These are phyloP conservation scores for Trametes cinnabarina DNA, from an alignment of 768 basidiomycete species.

Conservation along the genomic window DNA sequence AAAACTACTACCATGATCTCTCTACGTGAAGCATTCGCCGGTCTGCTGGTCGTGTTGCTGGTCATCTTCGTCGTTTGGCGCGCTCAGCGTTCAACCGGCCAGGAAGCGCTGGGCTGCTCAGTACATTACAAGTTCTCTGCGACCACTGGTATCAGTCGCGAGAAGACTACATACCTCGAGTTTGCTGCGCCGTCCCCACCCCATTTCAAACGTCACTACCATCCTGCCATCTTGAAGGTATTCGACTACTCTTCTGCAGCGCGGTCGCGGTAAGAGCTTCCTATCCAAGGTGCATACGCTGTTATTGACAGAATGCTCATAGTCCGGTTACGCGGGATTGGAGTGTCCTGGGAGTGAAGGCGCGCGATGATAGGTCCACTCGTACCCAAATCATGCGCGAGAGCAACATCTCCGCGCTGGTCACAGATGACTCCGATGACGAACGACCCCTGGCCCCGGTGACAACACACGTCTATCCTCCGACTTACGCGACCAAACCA, in stretches of 20 bases:
- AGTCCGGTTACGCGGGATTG: too few relatives aligned
- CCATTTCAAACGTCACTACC: neutral
- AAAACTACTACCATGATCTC: neutral
- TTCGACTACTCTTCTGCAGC: neutral
- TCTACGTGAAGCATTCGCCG: neutral
- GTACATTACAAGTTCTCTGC: neutral
- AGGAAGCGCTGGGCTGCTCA: neutral
- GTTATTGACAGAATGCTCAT: too few relatives aligned
- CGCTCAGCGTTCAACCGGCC: neutral
- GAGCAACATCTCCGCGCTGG: too few relatives aligned
- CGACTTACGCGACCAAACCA: neutral
- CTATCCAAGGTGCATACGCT: too few relatives aligned
- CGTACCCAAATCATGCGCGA: too few relatives aligned
- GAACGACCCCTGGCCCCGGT: neutral
- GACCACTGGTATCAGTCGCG: neutral
- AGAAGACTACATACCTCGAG: neutral
- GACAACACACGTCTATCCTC: neutral
- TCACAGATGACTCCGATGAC: neutral
- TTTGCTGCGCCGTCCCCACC: neutral
- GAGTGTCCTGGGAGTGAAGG: too few relatives aligned
- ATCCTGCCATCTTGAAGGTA: neutral
- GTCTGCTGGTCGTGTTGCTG: neutral
- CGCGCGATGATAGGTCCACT: too few relatives aligned
- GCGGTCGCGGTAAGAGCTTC: too few relatives aligned
- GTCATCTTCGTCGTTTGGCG: neutral